Percentiles rank a stretch among this genome's conserved stretches.
Evolutionary conservation across 1,284 basidiomycete genomes (phyloP).

Genomic region (Cryptococcus amylolentus): DNA sequence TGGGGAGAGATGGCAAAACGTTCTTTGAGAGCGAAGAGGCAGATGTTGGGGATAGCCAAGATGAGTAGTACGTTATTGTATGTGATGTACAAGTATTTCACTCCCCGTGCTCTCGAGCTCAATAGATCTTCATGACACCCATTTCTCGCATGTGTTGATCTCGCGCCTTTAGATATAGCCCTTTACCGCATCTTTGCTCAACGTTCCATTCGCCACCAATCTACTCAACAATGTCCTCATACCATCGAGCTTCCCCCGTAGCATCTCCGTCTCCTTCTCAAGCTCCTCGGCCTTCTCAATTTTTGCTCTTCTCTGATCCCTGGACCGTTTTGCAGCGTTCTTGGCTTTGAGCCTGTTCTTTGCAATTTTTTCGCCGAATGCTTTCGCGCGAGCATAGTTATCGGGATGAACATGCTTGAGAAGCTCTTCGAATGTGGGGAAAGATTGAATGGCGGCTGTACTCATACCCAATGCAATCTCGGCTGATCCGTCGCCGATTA

Average conservation of each 20-base stretch:
- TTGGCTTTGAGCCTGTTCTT: constrained; percentile 34
- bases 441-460: constrained; percentile 22
- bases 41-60: constrained; percentile 47
- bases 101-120: background rate
- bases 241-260: constrained; percentile 17
- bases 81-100: background rate
- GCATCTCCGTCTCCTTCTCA: constrained; percentile 25
- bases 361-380: constrained; percentile 34
- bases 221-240: constrained; percentile 19
- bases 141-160: too few species aligned
- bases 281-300: constrained; percentile 22
- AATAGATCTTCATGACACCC: background rate
- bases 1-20: constrained; percentile 31
- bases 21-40: constrained; percentile 56
- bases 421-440: constrained; percentile 24
- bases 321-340: constrained; percentile 36
- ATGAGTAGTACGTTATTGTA: background rate
- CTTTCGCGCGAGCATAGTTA: constrained; percentile 21
- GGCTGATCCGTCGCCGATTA: constrained; percentile 31
- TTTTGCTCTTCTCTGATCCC: constrained; percentile 33
- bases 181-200: constrained; percentile 19
- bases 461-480: constrained; percentile 27
- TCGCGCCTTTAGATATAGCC: background rate
- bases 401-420: constrained; percentile 23
- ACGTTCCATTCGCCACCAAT: constrained; percentile 22